These are phyloP conservation scores for Cyclostephanos tholiformis DNA, from an alignment of 108 stramenopile genomes.

Conservation along the genomic window DNA sequence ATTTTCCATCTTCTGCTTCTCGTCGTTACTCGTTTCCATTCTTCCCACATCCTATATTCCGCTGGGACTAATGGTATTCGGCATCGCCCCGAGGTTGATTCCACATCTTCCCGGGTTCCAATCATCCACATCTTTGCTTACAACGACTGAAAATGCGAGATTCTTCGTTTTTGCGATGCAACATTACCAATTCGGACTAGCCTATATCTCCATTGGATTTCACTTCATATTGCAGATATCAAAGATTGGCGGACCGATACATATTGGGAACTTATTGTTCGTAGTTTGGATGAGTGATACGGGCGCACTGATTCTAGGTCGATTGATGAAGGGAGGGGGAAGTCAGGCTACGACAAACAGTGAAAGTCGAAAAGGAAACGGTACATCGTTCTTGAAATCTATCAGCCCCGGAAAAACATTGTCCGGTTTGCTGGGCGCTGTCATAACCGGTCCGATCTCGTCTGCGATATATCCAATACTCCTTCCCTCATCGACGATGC, in stretches of 20 bases:
- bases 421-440: constrained; percentile 34
- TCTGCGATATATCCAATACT: constrained; percentile 37
- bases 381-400: constrained; percentile 39
- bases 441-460: constrained; percentile 43
- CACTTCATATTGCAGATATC: constrained; percentile 52
- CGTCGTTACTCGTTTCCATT: constrained; percentile 28
- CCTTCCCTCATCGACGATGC: constrained; percentile 1
- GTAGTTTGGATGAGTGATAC: constrained; percentile 87
- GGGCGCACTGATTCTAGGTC: constrained; percentile 70
- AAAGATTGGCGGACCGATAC: constrained; percentile 42
- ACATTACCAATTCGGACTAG: constrained; percentile 65
- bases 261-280: constrained; percentile 61
- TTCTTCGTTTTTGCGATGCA: constrained; percentile 24
- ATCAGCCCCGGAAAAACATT: constrained; percentile 44
- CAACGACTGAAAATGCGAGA: constrained; percentile 9
- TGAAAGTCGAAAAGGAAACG: constrained; percentile 5
- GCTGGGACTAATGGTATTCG: constrained; percentile 18
- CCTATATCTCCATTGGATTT: constrained; percentile 69
- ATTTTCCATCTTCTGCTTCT: constrained; percentile 30
- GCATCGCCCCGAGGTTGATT: constrained; percentile 26
- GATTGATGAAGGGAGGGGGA: constrained; percentile 26
- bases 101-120: constrained; percentile 31
- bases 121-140: constrained; percentile 4
- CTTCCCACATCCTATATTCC: constrained; percentile 27
- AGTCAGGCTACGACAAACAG: background rate